A percentile compares a stretch with the other conserved stretches of the same genome.
Evolutionary conservation across 2,329 filamentous ascomycete species (phyloP).

Genomic region (Penicillium sp.): DNA sequence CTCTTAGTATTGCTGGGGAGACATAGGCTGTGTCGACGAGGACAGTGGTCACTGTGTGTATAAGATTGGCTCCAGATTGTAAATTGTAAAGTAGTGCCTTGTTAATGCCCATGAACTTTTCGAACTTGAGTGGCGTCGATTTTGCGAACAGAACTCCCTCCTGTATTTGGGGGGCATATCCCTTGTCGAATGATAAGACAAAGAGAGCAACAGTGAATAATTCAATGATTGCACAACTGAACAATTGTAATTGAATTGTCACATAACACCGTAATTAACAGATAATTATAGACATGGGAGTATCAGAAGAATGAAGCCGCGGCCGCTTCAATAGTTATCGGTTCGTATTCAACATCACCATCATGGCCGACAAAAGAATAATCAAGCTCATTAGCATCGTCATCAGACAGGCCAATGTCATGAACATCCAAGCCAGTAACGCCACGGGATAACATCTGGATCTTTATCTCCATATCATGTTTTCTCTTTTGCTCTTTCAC

Average conservation of each 20-base stretch:
- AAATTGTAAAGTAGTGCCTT: neutral
- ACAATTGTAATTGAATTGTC: neutral
- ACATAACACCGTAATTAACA: neutral
- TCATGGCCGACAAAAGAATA: neutral
- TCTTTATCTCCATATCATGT: slow-evolving; percentile 3
- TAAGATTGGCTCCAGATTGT: neutral
- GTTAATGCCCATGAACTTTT: neutral
- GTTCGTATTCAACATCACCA: neutral
- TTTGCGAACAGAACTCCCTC: neutral
- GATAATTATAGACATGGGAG: neutral
- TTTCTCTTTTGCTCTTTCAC: slow-evolving; percentile 1
- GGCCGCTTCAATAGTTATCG: neutral
- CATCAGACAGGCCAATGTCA: neutral
- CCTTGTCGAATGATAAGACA: neutral
- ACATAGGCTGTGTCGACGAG: neutral
- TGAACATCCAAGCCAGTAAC: neutral
- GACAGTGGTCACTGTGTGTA: neutral
- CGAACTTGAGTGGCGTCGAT: neutral
- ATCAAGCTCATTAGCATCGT: neutral
- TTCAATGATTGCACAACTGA: neutral
- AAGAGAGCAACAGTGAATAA: neutral
- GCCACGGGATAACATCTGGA: neutral
- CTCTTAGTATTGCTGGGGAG: slow-evolving; percentile 14
- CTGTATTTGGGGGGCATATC: neutral
- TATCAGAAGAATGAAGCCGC: slow-evolving; percentile 2